phyloP scores from a whole-genome alignment of 495 filamentous ascomycete genomes.

The Podospora pseudopauciseta region DNA sequence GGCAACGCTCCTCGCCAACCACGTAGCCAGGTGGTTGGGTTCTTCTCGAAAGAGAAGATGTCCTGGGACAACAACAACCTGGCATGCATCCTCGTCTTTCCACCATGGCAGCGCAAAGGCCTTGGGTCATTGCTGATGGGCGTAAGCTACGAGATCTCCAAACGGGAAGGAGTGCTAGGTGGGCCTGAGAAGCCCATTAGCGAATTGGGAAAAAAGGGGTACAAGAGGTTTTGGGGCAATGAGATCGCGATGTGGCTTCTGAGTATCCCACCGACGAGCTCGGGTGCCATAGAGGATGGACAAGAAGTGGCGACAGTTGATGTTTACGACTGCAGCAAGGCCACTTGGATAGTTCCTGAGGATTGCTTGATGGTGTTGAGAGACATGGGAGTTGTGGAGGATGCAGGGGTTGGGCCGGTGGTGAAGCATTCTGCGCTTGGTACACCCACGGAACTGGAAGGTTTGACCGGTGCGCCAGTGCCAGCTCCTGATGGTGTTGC shows the following conservation, averaged over 20 bases:
- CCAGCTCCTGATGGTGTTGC: constrained; percentile 15
- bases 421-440: not conserved
- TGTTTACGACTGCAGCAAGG: constrained; percentile 43
- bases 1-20: constrained; percentile 13
- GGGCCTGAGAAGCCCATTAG: constrained; percentile 92
- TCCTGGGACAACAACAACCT: constrained; percentile 99
- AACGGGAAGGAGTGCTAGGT: constrained; percentile 76
- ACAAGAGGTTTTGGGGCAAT: constrained; percentile 77
- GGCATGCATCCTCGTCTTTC: constrained; percentile 94
- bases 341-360: constrained; percentile 75
- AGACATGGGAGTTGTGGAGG: constrained; percentile 70
- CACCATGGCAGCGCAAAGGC: constrained; percentile 87
- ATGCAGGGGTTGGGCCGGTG: constrained; percentile 44
- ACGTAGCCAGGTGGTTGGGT: constrained; percentile 69
- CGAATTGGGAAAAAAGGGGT: constrained; percentile 74
- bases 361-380: constrained; percentile 76
- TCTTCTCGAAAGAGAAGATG: constrained; percentile 98
- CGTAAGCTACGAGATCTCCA: constrained; percentile 87
- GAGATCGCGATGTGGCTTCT: constrained; percentile 65
- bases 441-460: not conserved
- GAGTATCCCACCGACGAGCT: constrained; percentile 39
- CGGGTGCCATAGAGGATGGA: constrained; percentile 19
- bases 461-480: constrained; percentile 1
- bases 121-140: constrained; percentile 89
- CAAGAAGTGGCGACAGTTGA: constrained; percentile 27